Evolutionary conservation across 2,329 filamentous ascomycete genomes (phyloP).

Genomic region (Penicillium paneum): DNA sequence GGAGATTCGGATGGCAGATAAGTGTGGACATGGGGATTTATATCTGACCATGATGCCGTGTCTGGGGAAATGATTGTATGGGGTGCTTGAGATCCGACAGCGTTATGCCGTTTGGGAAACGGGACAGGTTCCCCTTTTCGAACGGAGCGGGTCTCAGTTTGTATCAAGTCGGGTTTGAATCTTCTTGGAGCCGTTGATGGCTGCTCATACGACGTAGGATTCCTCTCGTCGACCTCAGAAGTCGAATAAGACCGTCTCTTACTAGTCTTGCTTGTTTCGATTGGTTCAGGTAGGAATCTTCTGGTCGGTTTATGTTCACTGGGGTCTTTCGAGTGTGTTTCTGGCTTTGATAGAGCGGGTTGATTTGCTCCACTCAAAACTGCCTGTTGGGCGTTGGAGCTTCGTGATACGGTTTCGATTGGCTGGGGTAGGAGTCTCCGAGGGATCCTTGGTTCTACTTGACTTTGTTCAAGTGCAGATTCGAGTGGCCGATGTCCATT

Average conservation of each 20-base stretch:
- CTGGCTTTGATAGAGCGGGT: neutral
- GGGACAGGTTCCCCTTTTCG: constrained; percentile 30
- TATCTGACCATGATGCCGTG: constrained; percentile 15
- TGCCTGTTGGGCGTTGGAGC: constrained; percentile 25
- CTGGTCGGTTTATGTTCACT: constrained; percentile 7
- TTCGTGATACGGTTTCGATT: constrained; percentile 44
- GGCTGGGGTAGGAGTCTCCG: constrained; percentile 43
- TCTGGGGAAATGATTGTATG: neutral
- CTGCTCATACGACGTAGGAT: constrained; percentile 5
- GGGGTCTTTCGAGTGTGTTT: neutral
- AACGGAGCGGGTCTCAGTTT: constrained; percentile 32
- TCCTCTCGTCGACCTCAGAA: constrained; percentile 32
- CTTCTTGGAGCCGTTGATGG: constrained; percentile 18
- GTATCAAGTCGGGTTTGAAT: constrained; percentile 34
- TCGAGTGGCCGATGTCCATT: neutral
- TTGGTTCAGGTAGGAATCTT: constrained; percentile 43
- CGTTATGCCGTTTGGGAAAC: constrained; percentile 35
- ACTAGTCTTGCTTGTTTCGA: constrained; percentile 67
- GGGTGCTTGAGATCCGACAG: constrained; percentile 4
- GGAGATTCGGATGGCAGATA: constrained; percentile 51
- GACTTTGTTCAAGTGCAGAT: neutral
- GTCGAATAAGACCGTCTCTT: constrained; percentile 27
- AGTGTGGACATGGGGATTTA: constrained; percentile 49
- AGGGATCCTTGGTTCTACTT: constrained; percentile 1
- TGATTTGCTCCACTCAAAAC: constrained; percentile 13